Base-by-base conservation (phyloP, 2,329 filamentous ascomycete species). In the Cladosporium phlei region DNA sequence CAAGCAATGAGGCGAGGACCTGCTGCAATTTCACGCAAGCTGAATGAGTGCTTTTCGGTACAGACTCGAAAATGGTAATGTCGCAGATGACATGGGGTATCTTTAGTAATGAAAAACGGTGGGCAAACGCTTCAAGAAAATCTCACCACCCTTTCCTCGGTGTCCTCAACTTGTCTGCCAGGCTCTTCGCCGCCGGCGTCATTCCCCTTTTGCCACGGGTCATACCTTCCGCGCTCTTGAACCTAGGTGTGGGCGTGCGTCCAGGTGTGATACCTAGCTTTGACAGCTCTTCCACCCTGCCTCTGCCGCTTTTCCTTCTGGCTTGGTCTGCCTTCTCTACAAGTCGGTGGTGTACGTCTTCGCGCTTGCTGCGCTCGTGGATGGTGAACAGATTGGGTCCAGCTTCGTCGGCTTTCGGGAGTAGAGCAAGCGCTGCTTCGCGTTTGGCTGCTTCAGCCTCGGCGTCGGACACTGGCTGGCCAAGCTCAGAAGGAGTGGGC, bases 341-440 rank as follows among this genome's bases (percentile, higher is more conserved):
- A 77, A 96, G 88, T 27, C 83, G 80, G 59, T 91, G 82, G 64
- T 94, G 89, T 21, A 97, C 70, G 27, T 80, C 82, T 68, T 97
- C 93, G 28, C 91, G 76, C 52, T 78, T 80, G 44, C 86, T 81
- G 44, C 84, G 81, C 46, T 88, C 82, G 53, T 82, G 77, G 37
- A 97, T 78, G 48, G 80, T 82, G 66, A 97, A 97, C 0, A 88
- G 89, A 54, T 85, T 94, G 0, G 81, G 81, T 1, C 78, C 79
- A 24, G 64, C 60, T 43, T 73, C 69, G n/a, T 74, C 71, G 22
- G 69, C 66, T 30, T 69, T 67, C n/a, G 77, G 65, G 1, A 73
- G 58, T 1, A 73, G 54, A 30, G 66, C 64, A 27, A 60, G 63
- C 3, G 66, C 66, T 8, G 64, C 64, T 38, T 65, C 62, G 11